Evolutionary conservation across 495 filamentous ascomycete species (phyloP), one percentile per base, ranked within the genome.

Genomic region (Cercophora sp.): DNA sequence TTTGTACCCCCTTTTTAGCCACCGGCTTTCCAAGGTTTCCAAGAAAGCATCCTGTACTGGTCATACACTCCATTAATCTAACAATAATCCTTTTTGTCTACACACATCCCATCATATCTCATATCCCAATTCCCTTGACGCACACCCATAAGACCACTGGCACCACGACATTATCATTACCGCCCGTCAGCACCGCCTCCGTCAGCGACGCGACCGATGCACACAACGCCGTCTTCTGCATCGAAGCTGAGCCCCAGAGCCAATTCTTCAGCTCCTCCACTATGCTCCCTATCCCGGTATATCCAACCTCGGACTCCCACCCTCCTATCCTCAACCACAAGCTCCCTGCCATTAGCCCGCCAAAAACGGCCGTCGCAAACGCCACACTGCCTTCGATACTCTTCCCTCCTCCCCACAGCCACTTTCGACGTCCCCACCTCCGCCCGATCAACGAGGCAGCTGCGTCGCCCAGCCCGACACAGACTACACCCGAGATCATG

Each of bases 81-180:
- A n/a, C n/a, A n/a, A n/a, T n/a, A n/a, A n/a, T n/a, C 23, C 15
- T n/a, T n/a, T 43, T 23, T 43, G 23, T 43, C 31, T 11, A 35
- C 20, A 15, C 31, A 6, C 29, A 6, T 13, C 29, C 46, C 16
- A 0, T 18, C 36, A 26, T 22, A 25, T 13, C 4, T 49, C 36
- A 66, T n/a, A 64, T 36, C 36, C 51, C 79, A 59, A 95, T 69
- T 4, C 85, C 85, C 60, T 89, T 84, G 52, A 96, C 90, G 57
- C 93, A 78, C 60, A 88, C 75, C 93, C 93, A 99, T 44, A 97
- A 69, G 48, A 94, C 85, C 34, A 97, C 81, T n/a, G 94, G 94
- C 55, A 97, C 93, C 48, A 96, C 81, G 22, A 99, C 92, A 75
- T 99, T 99, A 73, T 99, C 93, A 76, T 99, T 99, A 44, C 91